Evolutionary conservation across 331 rosid species (phyloP), one percentile per base, ranked within the genome.

Genomic region (Phaseolus coccineus): DNA sequence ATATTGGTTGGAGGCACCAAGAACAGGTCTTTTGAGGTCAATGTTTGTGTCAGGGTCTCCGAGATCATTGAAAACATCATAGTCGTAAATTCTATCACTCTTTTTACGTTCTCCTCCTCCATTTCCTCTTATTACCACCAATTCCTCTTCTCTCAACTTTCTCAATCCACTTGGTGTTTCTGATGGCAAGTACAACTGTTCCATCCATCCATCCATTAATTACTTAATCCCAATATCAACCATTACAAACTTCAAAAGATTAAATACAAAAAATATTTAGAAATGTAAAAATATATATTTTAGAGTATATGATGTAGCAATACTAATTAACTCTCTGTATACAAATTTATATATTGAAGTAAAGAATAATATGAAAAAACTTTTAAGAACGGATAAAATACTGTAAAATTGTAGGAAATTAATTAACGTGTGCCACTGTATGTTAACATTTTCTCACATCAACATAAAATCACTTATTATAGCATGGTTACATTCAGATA

Each of bases 111-210:
- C 88, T 24, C 91, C 94, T 73, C 77, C 44, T 0, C 94, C 94
- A 37, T 88, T 77, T 8, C 94, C 94, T 74, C 88, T 85, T 10
- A 81, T 1, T 16, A 2, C 22, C 55, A 46, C n/a, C 10, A 90
- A 61, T 73, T 83, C 89, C 12, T 71, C 56, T 81, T 88, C 80
- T 58, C 94, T 88, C 1, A 90, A 61, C 77, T 14, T 86, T 78
- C 28, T 86, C 52, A 90, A 69, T 35, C 90, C 94, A 56, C 76
- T 85, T 8, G 92, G 94, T 24, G 94, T 90, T 73, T 87, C 58
- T 9, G 88, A 81, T 77, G 92, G 87, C 77, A 90, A 30, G 63
- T 77, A 88, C 3, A 71, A 79, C 92, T 90, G 48, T 50, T 51
- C 13, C 77, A 77, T 11, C 10, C 57, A 76, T 44, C 24, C 6